Base-by-base conservation (phyloP, 441 rosid genomes). In the Daphne laureola region DNA sequence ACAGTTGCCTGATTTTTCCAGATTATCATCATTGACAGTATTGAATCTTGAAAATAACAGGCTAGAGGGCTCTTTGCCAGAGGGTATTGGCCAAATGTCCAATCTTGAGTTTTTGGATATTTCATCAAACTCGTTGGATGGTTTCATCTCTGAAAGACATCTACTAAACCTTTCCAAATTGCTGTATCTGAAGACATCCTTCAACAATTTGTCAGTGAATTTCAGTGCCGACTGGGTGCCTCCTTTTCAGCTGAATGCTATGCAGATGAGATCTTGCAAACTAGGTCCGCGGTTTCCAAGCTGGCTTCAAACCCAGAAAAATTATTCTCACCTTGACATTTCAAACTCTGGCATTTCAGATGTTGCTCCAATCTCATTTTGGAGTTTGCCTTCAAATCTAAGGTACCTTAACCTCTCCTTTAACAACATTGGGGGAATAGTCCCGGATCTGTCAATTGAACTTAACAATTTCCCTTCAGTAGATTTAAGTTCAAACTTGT, bases 401-500 rank as follows among this genome's bases (percentile, higher is more conserved):
- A 5, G 23, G 14, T 5, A 13, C 14, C 27, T 53, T 15, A 31
- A 53, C 36, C 57, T 53, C 31, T 41, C 46, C 31, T 17, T 38
- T 12, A 53, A 21, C 46, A 44, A 11, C 31, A 53, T 53, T 6
- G 13, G 1, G 38, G 63, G 55, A 0, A 17, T 31, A 43, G 11
- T 67, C 4, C 46, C 71, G 17, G 12, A 56, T 23, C n/a, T 54
- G 4, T 4, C 49, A 8, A 16, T 11, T 0, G 46, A 53, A 17
- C 36, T 26, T 2, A 14, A 23, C 11, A 11, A 14, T 0, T 49
- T 9, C 43, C 38, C 51, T 4, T 12, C 8, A 13, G 12, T 61
- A 6, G 58, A 56, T 57, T 14, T 62, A 27, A 57, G 58, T 42
- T 62, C 50, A 5, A 62, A 55, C 50, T 6, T 4, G 0, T 60